These are phyloP conservation scores for Tetrahymena elliotti DNA, from an alignment of 73 alveolate species.

Conservation along the genomic window DNA sequence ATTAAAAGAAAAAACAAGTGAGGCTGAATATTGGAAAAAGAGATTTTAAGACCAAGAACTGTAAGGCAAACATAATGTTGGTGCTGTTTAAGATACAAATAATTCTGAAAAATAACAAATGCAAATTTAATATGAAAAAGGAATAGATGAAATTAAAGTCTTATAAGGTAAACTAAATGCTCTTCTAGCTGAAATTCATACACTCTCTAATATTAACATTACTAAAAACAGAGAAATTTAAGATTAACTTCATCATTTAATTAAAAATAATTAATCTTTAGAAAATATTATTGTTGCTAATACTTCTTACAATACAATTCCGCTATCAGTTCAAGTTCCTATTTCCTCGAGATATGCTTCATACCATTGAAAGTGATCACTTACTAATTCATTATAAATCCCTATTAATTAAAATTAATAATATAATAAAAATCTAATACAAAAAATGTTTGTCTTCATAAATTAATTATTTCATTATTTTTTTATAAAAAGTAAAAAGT, in stretches of 20 bases:
- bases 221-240: neutral
- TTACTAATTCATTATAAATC: too few relatives aligned
- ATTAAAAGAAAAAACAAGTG: neutral
- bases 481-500: too few relatives aligned
- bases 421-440: too few relatives aligned
- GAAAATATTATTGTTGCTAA: neutral
- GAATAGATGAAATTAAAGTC: neutral
- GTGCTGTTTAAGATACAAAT: neutral
- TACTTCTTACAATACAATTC: neutral
- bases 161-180: neutral
- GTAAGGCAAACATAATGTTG: neutral
- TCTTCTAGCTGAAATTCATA: neutral
- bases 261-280: neutral
- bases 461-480: too few relatives aligned
- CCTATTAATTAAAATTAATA: too few relatives aligned
- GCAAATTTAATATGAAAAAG: neutral
- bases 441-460: too few relatives aligned
- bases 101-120: neutral
- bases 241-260: neutral
- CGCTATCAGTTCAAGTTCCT: neutral
- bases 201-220: neutral
- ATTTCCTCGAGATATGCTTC: neutral
- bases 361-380: neutral
- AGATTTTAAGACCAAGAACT: neutral
- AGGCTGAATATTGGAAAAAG: neutral